phyloP scores from a whole-genome alignment of 805 yeast genomes.

The Ogataea salicorniae region DNA sequence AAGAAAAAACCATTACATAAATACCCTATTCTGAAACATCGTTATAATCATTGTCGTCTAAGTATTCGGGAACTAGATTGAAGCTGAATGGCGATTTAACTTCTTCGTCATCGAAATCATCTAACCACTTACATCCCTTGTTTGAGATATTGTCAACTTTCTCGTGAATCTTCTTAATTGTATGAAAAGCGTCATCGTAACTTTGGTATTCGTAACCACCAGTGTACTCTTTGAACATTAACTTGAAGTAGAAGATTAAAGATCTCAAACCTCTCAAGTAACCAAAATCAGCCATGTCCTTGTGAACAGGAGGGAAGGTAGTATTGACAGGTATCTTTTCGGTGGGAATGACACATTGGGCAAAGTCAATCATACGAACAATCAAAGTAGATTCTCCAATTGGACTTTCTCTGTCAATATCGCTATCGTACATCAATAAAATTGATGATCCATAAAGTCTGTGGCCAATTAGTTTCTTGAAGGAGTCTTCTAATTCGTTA shows the following conservation, averaged over 20 bases:
- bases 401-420: slow-evolving; percentile 13
- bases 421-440: slow-evolving; percentile 84
- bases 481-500: slow-evolving; percentile 50
- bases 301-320: slow-evolving; percentile 69
- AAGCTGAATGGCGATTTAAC: slow-evolving; percentile 21
- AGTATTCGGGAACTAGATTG: slow-evolving; percentile 19
- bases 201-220: slow-evolving; percentile 28
- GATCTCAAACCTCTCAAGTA: slow-evolving; percentile 77
- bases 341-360: slow-evolving; percentile 78
- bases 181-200: slow-evolving; percentile 14
- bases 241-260: slow-evolving; percentile 60
- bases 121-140: slow-evolving; percentile 30
- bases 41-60: slow-evolving; percentile 19
- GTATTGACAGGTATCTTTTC: slow-evolving; percentile 39
- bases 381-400: slow-evolving; percentile 21
- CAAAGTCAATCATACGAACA: slow-evolving; percentile 90
- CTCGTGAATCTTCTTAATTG: slow-evolving; percentile 12
- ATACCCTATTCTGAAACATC: slow-evolving; percentile 25
- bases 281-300: slow-evolving; percentile 67
- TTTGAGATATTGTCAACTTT: slow-evolving; percentile 12
- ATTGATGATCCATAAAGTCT: slow-evolving; percentile 89
- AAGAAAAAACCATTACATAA: neutral
- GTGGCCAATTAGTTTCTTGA: slow-evolving; percentile 60
- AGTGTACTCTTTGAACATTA: slow-evolving; percentile 53
- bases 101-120: slow-evolving; percentile 28